A percentile compares a stretch with the other conserved stretches of the same genome.
phyloP scores from a whole-genome alignment of 768 basidiomycete genomes.

The Saitozyma podzolica region DNA sequence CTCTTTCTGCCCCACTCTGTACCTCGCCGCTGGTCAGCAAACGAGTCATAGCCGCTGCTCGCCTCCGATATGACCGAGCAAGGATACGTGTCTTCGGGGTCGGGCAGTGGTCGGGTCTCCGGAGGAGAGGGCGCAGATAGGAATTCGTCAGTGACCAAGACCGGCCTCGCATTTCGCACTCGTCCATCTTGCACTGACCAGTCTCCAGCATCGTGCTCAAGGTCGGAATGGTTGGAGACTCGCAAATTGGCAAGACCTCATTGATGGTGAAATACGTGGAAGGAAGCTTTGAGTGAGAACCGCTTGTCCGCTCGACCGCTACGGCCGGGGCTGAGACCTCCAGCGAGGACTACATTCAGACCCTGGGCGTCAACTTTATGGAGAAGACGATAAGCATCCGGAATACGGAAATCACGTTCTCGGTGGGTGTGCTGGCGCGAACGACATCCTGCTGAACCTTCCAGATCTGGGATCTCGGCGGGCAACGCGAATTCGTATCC shows the following conservation, averaged over 20 bases:
- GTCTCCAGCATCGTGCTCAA: slow-evolving; percentile 77
- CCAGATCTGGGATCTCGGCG: slow-evolving; percentile 92
- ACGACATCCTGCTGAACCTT: background rate
- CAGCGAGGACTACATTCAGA: slow-evolving; percentile 96
- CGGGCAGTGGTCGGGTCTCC: slow-evolving; percentile 45
- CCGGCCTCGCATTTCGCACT: background rate
- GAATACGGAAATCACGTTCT: slow-evolving; percentile 98
- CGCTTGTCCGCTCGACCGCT: background rate
- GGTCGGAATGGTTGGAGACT: slow-evolving; percentile 99
- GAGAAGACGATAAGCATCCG: slow-evolving; percentile 99
- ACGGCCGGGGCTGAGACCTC: slow-evolving; percentile 7
- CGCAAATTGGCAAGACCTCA: slow-evolving; percentile 98
- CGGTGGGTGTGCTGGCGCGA: slow-evolving; percentile 51
- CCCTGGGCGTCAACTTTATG: slow-evolving; percentile 99
- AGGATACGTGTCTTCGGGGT: slow-evolving; percentile 44
- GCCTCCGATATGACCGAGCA: slow-evolving; percentile 34
- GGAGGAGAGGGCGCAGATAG: slow-evolving; percentile 44
- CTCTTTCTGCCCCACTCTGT: no score
- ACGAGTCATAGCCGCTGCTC: no score
- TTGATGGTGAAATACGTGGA: slow-evolving; percentile 99
- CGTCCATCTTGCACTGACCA: background rate
- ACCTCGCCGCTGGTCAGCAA: no score
- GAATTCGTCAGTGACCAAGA: slow-evolving; percentile 29
- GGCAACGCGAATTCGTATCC: slow-evolving; percentile 95
- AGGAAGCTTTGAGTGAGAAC: slow-evolving; percentile 76